These are phyloP conservation scores for Kregervanrija pseudodelftensis DNA, from an alignment of 805 yeast genomes.

Conservation along the genomic window DNA sequence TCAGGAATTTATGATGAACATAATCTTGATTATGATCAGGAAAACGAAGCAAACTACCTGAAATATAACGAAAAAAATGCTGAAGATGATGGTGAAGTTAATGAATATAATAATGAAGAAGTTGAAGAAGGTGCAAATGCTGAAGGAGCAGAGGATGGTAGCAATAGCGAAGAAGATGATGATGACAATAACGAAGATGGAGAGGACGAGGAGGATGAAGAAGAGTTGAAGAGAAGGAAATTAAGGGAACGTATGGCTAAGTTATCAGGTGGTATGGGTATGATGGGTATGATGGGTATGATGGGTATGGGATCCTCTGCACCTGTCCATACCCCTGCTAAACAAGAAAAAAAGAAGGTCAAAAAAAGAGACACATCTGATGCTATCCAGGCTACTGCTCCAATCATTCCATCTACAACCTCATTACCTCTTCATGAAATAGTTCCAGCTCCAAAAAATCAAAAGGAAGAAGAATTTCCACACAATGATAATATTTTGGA, in stretches of 20 bases:
- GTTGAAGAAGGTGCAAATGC: constrained; percentile 20
- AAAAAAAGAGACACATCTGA: constrained; percentile 15
- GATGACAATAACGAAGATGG: constrained; percentile 44
- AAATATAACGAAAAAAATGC: neutral
- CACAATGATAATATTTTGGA: constrained; percentile 31
- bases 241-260: constrained; percentile 95
- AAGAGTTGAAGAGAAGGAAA: constrained; percentile 66
- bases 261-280: constrained; percentile 77
- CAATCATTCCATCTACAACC: constrained; percentile 46
- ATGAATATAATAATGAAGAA: constrained; percentile 13
- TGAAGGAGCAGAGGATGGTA: constrained; percentile 26
- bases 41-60: constrained; percentile 18
- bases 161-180: constrained; percentile 31
- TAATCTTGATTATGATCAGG: constrained; percentile 12
- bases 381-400: constrained; percentile 33
- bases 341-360: constrained; percentile 18
- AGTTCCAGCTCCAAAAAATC: neutral
- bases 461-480: neutral
- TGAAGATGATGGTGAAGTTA: constrained; percentile 21
- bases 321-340: constrained; percentile 4
- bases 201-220: constrained; percentile 62
- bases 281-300: constrained; percentile 68
- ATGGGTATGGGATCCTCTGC: constrained; percentile 18
- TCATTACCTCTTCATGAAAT: constrained; percentile 25
- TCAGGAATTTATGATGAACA: constrained; percentile 1